These are phyloP conservation scores for Yamadazyma phyllophila DNA, from an alignment of 805 yeast species.

Conservation along the genomic window DNA sequence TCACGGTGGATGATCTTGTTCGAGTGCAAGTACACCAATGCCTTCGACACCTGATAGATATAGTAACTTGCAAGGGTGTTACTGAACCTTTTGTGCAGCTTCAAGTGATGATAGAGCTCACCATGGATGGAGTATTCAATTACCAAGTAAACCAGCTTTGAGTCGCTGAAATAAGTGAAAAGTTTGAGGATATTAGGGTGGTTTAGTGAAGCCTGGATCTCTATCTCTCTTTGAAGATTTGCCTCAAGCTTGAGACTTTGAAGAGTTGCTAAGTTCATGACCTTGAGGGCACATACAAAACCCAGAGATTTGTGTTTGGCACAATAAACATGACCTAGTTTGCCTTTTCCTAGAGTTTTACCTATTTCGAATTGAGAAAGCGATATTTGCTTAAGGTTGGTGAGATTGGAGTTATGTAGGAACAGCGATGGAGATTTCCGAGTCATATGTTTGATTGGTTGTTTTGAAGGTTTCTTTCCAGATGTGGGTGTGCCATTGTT, in stretches of 20 bases:
- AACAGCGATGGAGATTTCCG: not conserved
- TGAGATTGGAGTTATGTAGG: constrained; percentile 10
- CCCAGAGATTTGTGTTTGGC: constrained; percentile 75
- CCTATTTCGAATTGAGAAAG: constrained; percentile 83
- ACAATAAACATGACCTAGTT: constrained; percentile 89
- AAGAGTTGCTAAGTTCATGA: constrained; percentile 82
- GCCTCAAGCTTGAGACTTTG: constrained; percentile 72
- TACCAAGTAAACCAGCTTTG: constrained; percentile 73
- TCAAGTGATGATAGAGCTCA: constrained; percentile 75
- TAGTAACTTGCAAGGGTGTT: constrained; percentile 75
- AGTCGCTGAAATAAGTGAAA: constrained; percentile 83
- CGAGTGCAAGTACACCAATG: constrained; percentile 72
- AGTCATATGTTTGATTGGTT: not conserved
- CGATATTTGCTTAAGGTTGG: constrained; percentile 14
- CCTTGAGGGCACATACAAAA: constrained; percentile 84
- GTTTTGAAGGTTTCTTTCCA: not conserved
- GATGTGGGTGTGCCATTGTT: not conserved
- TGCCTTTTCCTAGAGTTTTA: constrained; percentile 84
- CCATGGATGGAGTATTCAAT: constrained; percentile 85
- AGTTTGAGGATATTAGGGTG: constrained; percentile 81
- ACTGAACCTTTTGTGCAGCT: constrained; percentile 64
- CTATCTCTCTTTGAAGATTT: constrained; percentile 88
- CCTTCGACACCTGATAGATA: constrained; percentile 79
- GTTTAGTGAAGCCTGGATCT: constrained; percentile 75
- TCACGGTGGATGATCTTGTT: constrained; percentile 88